Conservation (phyloP, 805 yeast genomes). For the Hanseniaspora nectarophila region DNA sequence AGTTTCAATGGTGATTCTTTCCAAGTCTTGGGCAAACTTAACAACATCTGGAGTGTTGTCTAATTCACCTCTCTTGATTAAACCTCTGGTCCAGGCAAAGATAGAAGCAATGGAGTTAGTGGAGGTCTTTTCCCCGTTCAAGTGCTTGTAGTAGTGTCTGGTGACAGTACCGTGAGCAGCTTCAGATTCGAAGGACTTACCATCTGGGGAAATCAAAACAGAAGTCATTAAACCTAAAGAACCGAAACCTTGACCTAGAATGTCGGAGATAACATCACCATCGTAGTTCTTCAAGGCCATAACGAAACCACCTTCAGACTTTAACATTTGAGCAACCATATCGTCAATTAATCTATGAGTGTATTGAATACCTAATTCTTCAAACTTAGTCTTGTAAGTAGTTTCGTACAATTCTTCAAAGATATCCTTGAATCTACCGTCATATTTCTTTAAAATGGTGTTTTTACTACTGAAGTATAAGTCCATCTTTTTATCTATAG, state of each 20-base stretch:
- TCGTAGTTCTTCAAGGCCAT: conserved; percentile 76
- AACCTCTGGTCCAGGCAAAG: conserved; percentile 79
- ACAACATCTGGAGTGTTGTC: conserved; percentile 63
- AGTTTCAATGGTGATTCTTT: conserved; percentile 56
- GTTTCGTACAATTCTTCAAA: conserved; percentile 55
- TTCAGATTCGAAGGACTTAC: conserved; percentile 73
- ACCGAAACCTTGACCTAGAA: conserved; percentile 80
- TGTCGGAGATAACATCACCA: conserved; percentile 77
- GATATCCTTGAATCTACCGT: conserved; percentile 72
- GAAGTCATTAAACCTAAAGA: conserved; percentile 79
- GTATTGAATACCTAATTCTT: conserved; percentile 50
- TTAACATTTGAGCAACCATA: conserved; percentile 82
- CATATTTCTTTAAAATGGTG: conserved; percentile 70
- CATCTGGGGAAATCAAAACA: conserved; percentile 71
- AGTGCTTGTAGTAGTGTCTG: conserved; percentile 72
- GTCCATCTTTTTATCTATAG: conserved; percentile 50
- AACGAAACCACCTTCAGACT: conserved; percentile 71
- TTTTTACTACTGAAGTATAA: conserved; percentile 64
- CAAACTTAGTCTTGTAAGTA: conserved; percentile 46
- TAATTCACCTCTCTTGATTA: conserved; percentile 67
- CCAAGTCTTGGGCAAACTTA: conserved; percentile 52
- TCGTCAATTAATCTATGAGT: conserved; percentile 78
- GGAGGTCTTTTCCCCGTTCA: conserved; percentile 70
- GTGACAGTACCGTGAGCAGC: conserved; percentile 86
- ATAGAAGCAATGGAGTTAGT: conserved; percentile 78